Evolutionary conservation across 1,284 basidiomycete genomes (phyloP).

Genomic region (Veloboletus limbatus): DNA sequence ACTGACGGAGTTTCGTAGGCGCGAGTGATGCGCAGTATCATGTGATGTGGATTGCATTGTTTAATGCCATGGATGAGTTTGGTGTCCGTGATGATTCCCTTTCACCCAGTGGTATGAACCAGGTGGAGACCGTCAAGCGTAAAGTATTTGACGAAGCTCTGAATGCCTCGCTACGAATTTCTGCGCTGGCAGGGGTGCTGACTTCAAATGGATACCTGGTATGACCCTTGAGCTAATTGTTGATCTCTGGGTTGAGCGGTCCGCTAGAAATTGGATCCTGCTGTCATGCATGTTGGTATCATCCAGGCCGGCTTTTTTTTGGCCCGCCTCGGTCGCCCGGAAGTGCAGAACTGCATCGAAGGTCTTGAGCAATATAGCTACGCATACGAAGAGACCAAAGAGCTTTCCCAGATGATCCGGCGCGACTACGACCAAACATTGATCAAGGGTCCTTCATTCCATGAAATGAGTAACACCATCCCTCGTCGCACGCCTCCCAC

Average conservation of each 20-base stretch:
- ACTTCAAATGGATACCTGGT: conserved; percentile 83
- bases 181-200: conserved; percentile 78
- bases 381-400: conserved; percentile 82
- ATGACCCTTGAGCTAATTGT: conserved; percentile 21
- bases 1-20: conserved; percentile 49
- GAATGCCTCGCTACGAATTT: conserved; percentile 81
- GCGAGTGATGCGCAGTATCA: conserved; percentile 89
- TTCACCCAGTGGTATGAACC: conserved; percentile 35
- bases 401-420: conserved; percentile 69
- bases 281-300: conserved; percentile 82
- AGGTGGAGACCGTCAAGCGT: conserved; percentile 64
- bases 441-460: conserved; percentile 29
- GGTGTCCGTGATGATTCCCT: conserved; percentile 65
- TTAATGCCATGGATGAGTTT: conserved; percentile 78
- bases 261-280: conserved; percentile 68
- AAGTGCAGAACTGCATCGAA: conserved; percentile 78
- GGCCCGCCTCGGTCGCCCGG: conserved; percentile 75
- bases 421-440: conserved; percentile 48
- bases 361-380: conserved; percentile 86
- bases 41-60: conserved; percentile 82
- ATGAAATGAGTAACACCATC: conserved; percentile 32
- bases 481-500: conserved; percentile 20
- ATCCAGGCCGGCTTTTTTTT: conserved; percentile 82
- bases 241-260: conserved; percentile 10
- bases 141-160: conserved; percentile 78